Conservation (phyloP, 164 flowering plant genomes). For the Platanus orientalis region DNA sequence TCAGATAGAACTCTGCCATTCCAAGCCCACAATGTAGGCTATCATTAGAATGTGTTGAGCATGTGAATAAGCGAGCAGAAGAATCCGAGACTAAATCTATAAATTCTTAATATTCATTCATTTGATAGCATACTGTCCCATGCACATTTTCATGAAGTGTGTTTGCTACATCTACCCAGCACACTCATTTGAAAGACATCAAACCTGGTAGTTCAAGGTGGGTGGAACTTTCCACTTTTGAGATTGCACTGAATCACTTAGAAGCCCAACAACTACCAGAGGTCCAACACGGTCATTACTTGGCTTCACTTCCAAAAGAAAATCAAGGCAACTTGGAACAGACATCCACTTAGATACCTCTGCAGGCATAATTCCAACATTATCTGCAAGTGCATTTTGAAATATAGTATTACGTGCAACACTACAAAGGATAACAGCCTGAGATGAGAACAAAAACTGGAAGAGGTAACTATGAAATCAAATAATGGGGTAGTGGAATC, state of each 20-base stretch:
- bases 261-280: constrained; percentile 51
- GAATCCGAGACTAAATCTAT: background rate
- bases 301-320: constrained; percentile 56
- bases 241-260: constrained; percentile 36
- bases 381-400: background rate
- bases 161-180: background rate
- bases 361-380: constrained; percentile 22
- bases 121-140: background rate
- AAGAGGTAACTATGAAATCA: background rate
- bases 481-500: background rate
- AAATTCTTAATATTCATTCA: constrained; percentile 1
- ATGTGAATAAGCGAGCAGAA: no score
- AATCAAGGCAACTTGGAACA: constrained; percentile 36
- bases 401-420: background rate
- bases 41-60: background rate
- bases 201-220: constrained; percentile 58
- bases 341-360: constrained; percentile 60
- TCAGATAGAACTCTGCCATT: background rate
- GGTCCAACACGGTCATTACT: constrained; percentile 69
- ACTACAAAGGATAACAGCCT: background rate
- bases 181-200: background rate
- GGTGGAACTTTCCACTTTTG: constrained; percentile 35
- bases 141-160: background rate
- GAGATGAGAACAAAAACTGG: background rate
- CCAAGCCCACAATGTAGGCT: background rate